These are phyloP conservation scores for Citrus sinensis DNA, from an alignment of 345 rosid species.

Conservation along the genomic window DNA sequence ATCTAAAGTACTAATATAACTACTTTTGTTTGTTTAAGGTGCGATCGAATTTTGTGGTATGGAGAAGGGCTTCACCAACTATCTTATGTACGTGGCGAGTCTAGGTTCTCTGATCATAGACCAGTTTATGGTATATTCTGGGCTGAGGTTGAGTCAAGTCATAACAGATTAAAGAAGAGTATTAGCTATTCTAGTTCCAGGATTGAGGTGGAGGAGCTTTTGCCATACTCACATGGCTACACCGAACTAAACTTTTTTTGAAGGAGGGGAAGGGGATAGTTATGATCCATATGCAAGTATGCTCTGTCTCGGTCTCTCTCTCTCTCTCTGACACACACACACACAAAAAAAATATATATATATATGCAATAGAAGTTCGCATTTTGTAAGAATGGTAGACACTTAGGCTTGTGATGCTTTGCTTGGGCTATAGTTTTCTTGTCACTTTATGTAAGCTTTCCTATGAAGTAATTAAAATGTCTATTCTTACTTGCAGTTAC, in stretches of 20 bases:
- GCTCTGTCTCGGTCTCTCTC: slow-evolving; percentile 17
- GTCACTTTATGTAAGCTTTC: neutral
- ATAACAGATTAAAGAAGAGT: slow-evolving; percentile 67
- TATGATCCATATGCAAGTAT: slow-evolving; percentile 15
- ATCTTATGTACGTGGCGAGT: slow-evolving; percentile 91
- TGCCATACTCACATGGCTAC: slow-evolving; percentile 83
- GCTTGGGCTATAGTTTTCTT: neutral
- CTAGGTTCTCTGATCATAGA: slow-evolving; percentile 94
- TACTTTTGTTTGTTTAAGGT: slow-evolving; percentile 44
- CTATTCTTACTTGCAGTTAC: neutral
- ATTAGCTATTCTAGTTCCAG: slow-evolving; percentile 69
- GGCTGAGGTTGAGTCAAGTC: slow-evolving; percentile 88
- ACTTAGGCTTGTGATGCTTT: neutral
- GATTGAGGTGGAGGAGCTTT: slow-evolving; percentile 89
- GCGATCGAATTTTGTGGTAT: slow-evolving; percentile 91
- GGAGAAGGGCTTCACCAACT: slow-evolving; percentile 94
- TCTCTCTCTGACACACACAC: neutral
- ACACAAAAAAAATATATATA: too few species aligned
- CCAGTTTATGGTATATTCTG: slow-evolving; percentile 93
- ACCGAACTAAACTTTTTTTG: slow-evolving; percentile 93
- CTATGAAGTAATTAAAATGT: neutral
- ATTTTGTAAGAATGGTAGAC: neutral
- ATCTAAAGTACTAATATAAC: slow-evolving; percentile 19
- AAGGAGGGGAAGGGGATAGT: slow-evolving; percentile 16
- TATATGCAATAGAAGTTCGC: neutral